Base-by-base conservation (phyloP, 768 basidiomycete species). In the Leccinum boreale region DNA sequence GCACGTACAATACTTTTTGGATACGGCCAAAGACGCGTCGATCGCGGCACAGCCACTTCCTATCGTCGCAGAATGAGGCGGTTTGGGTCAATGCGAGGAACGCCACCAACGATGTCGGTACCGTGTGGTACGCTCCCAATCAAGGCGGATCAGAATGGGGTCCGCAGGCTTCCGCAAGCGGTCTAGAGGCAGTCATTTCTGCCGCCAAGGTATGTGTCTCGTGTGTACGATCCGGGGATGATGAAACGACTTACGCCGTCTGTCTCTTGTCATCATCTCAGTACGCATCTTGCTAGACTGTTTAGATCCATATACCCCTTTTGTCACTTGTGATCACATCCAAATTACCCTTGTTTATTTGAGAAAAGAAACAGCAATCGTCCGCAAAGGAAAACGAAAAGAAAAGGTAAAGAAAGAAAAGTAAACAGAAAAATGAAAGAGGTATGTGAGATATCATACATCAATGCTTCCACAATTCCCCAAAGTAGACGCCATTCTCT, bases 1-100 rank as follows among this genome's bases (percentile, higher is more conserved):
- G 59, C 79, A 81, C 52, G 58, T 83, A 5, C 75, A 78, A 50
- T 81, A 74, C 59, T 81, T 83, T 63, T 72, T 84, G 28, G 80
- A 82, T 58, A 60, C 50, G 49, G 81, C 77, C 31, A 74, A 77
- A 44, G 75, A 80, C 57, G 15, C 75, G 19, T 64, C 73, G 26
- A 76, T 80, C 15, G 73, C 66, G 0, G 72, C 72, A 82, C 61
- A 55, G 58, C 24, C 4, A 47, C 19, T 69, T 73, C 59, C 48
- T 71, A 26, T 54, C 73, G 24, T 72, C 77, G 3, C 81, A 81
- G 57, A 66, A 68, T 12, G 74, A 72, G 1, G 81, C 71, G 3
- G 77, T 83, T 23, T 28, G 10, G 28, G 26, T 1, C 12, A 79
- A 73, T 54, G 81, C 75, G 15, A 77, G 75, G 14, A 67, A 75